Evolutionary conservation across 129 eudicot genomes (phyloP).

Genomic region (Flaveria linearis): DNA sequence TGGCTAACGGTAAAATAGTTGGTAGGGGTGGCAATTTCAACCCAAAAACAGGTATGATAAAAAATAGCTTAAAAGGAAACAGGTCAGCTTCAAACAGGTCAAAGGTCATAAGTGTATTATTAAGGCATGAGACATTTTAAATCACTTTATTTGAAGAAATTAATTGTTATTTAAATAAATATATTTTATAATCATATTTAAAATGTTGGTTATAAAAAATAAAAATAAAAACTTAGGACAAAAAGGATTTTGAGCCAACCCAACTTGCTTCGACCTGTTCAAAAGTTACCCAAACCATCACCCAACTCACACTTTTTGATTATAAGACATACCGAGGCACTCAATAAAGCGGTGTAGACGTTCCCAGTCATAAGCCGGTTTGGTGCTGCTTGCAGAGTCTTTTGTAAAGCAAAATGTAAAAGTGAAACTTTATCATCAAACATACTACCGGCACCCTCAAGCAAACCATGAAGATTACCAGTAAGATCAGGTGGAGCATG

Average conservation of each 20-base stretch:
- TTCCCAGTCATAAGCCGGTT: slow-evolving; percentile 78
- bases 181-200: background rate
- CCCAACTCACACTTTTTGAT: slow-evolving; percentile 1
- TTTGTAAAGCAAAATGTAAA: slow-evolving; percentile 82
- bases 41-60: background rate
- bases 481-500: slow-evolving; percentile 50
- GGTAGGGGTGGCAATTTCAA: slow-evolving; percentile 12
- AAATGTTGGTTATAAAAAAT: background rate
- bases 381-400: slow-evolving; percentile 93
- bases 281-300: background rate
- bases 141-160: background rate
- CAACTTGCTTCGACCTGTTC: background rate
- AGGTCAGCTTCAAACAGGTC: background rate
- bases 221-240: background rate
- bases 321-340: slow-evolving; percentile 69
- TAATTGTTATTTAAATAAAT: background rate
- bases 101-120: background rate
- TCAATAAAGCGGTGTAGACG: slow-evolving; percentile 64
- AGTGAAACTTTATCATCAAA: slow-evolving; percentile 91
- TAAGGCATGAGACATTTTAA: slow-evolving; percentile 8
- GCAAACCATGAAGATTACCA: slow-evolving; percentile 53
- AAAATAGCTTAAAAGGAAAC: background rate
- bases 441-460: slow-evolving; percentile 88
- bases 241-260: background rate
- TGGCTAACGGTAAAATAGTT: background rate